Base-by-base conservation (phyloP, 1,139 yeast genomes). In the Zygosaccharomyces sapae region DNA sequence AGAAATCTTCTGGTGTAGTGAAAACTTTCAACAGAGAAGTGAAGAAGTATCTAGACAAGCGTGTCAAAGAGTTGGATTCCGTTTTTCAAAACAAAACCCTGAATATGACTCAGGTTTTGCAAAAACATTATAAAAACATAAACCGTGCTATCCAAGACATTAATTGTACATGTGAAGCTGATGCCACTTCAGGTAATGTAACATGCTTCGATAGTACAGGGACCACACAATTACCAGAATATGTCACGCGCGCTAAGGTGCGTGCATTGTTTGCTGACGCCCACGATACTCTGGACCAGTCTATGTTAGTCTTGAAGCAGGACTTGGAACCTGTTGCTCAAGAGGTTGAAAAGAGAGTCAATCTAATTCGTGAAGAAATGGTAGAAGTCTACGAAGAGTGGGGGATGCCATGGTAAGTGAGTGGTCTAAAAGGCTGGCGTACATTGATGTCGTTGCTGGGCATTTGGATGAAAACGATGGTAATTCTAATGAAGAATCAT, bases 371-470 rank as follows among this genome's bases (percentile, higher is more conserved):
- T 50, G 77, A 77, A 47, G 73, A 75, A 37, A 75, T 81, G 24
- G 71, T 84, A 48, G 89, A 83, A 54, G 74, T 81, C 1, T 74
- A 81, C 59, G 88, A 84, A 59, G 83, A 83, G 49, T 83, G 83
- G 70, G 80, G 83, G 89, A 83, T 45, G 74, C 78, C 5, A 73
- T 85, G 13, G 72, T 83, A 46, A 74, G 70, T 50, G 87, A 81
- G 53, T 83, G 72, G 67, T 68, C 72, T 16, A 64, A 65, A 44
- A 60, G 68, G 47, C 64, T 67, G 69, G 65, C 67, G 8, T 56
- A 56, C 41, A 49, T 58, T 4, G 67, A 63, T 34, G 55, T 62
- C 9, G 56, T 57, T 9, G 59, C 55, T 20, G 56, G 44, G 8
- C 54, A 54, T 33, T 38, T 49, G 38, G 56, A 56, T 24, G 55